phyloP scores from a whole-genome alignment of 768 basidiomycete genomes.

The Tylopilus balloui region DNA sequence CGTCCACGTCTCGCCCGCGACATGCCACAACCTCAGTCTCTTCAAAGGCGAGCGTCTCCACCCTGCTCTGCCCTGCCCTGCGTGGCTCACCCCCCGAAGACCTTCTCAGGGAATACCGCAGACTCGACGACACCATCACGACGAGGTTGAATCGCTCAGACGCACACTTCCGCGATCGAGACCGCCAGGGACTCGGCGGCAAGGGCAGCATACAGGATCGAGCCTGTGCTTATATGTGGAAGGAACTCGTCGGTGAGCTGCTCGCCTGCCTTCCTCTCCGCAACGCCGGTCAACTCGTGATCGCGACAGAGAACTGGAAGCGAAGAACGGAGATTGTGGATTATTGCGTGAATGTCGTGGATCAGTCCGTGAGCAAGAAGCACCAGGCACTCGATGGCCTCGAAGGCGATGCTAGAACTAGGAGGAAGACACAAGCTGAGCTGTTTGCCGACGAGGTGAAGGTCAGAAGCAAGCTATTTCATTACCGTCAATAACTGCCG shows the following conservation, averaged over 20 bases:
- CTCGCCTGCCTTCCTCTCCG: slow-evolving; percentile 11
- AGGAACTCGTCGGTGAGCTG: slow-evolving; percentile 67
- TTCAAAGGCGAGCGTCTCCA: slow-evolving; percentile 54
- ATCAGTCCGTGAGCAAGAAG: slow-evolving; percentile 58
- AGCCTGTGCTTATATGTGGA: slow-evolving; percentile 74
- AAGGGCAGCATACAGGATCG: slow-evolving; percentile 62
- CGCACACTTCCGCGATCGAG: slow-evolving; percentile 70
- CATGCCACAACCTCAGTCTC: slow-evolving; percentile 68
- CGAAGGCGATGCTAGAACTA: slow-evolving; percentile 40
- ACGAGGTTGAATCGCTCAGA: slow-evolving; percentile 79
- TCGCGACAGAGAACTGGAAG: slow-evolving; percentile 57
- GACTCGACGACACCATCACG: slow-evolving; percentile 71
- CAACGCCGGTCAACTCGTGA: slow-evolving; percentile 19
- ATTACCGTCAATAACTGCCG: slow-evolving; percentile 29
- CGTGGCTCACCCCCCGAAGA: slow-evolving; percentile 42
- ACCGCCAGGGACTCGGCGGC: slow-evolving; percentile 44
- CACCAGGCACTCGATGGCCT: slow-evolving; percentile 40
- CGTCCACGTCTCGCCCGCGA: slow-evolving; percentile 68
- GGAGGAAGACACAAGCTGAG: slow-evolving; percentile 50
- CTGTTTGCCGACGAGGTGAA: slow-evolving; percentile 68
- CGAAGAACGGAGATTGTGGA: slow-evolving; percentile 67
- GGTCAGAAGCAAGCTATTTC: slow-evolving; percentile 39
- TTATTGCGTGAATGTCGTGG: slow-evolving; percentile 71
- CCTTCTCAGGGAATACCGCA: slow-evolving; percentile 76
- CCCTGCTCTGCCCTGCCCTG: slow-evolving; percentile 6